Percentiles rank a stretch among this genome's conserved stretches.
phyloP scores from a whole-genome alignment of 257 asterid genomes.

The Nicotiana obtusifolia region DNA sequence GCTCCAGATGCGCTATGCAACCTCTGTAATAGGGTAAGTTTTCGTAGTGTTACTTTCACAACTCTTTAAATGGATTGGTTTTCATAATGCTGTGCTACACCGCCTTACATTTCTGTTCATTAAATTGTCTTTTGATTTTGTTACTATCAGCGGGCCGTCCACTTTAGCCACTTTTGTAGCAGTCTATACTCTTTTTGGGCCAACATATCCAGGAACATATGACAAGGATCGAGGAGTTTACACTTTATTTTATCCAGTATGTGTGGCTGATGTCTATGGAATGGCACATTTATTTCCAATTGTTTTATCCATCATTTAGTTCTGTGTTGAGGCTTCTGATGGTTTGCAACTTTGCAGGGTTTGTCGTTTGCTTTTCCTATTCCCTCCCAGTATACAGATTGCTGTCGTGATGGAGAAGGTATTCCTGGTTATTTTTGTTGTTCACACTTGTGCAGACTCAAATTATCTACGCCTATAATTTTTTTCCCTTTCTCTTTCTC shows the following conservation, averaged over 20 bases:
- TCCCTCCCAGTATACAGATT: conserved; percentile 65
- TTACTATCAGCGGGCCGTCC: conserved; percentile 62
- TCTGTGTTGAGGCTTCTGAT: not conserved
- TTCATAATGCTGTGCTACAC: not conserved
- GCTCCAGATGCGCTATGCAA: conserved; percentile 78
- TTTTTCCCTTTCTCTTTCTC: not conserved
- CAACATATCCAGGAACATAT: conserved; percentile 79
- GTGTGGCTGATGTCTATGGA: conserved; percentile 17
- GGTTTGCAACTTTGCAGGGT: conserved; percentile 46
- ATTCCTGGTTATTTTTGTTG: not conserved
- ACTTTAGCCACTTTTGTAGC: conserved; percentile 82
- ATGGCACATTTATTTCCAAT: not conserved
- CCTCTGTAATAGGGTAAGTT: conserved; percentile 70
- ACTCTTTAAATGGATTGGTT: not conserved
- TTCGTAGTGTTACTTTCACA: not conserved
- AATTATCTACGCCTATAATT: conserved; percentile 8
- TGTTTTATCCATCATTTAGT: conserved; percentile 5
- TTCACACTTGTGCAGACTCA: conserved; percentile 1
- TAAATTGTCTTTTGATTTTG: conserved; percentile 10
- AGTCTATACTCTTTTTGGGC: conserved; percentile 78
- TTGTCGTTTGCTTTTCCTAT: conserved; percentile 80
- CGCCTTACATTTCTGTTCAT: not conserved
- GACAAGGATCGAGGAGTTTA: conserved; percentile 71
- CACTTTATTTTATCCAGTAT: conserved; percentile 81
- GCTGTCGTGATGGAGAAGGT: conserved; percentile 54